A percentile compares a stretch with the other conserved stretches of the same genome.
Evolutionary conservation across 208 protist species (phyloP).

Genomic region (Acanthamoeba castellanii): DNA sequence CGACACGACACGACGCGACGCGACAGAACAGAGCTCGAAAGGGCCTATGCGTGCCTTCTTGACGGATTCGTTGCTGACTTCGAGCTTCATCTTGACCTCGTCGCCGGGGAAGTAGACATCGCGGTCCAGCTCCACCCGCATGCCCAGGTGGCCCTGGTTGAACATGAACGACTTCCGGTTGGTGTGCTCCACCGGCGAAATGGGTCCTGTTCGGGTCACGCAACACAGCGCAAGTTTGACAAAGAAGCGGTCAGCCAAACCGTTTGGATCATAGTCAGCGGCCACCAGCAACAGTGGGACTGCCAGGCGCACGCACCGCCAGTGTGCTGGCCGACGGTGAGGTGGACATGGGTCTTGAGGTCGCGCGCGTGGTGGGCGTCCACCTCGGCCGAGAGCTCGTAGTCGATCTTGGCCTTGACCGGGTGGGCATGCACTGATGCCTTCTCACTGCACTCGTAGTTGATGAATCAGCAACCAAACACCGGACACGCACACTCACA

Average conservation of each 20-base stretch:
- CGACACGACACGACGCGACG: not conserved
- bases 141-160: constrained; percentile 68
- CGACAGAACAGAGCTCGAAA: not conserved
- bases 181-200: constrained; percentile 20
- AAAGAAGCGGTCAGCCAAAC: not conserved
- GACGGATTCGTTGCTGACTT: constrained; percentile 67
- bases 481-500: no score
- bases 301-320: not conserved
- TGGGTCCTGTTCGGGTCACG: not conserved
- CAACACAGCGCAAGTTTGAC: not conserved
- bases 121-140: constrained; percentile 23
- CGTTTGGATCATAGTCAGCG: no score
- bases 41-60: constrained; percentile 6
- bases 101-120: constrained; percentile 68
- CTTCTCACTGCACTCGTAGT: not conserved
- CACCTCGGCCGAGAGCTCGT: constrained; percentile 47
- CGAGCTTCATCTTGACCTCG: constrained; percentile 63
- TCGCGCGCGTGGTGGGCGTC: constrained; percentile 30
- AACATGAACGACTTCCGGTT: constrained; percentile 73
- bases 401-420: constrained; percentile 51
- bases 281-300: not conserved
- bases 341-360: constrained; percentile 49
- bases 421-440: not conserved
- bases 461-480: not conserved
- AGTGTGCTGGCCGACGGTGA: not conserved